A percentile compares a stretch with the other conserved stretches of the same genome.
Conservation (phyloP, 2,329 filamentous ascomycete genomes). For the Setomelanomma holmii region DNA sequence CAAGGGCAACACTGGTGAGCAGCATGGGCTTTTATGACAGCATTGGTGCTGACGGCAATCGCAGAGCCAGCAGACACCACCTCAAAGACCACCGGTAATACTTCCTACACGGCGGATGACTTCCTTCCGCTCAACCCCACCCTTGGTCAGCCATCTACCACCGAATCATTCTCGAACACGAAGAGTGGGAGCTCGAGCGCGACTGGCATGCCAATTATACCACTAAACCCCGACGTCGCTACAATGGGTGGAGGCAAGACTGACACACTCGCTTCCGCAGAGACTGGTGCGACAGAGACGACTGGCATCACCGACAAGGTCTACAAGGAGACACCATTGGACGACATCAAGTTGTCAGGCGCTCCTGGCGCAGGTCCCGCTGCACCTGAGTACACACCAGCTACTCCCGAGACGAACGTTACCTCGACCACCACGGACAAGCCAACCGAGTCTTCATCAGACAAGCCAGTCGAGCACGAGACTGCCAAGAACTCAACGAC, state of each 20-base stretch:
- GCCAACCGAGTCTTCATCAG: background rate
- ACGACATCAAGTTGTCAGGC: slow-evolving; percentile 30
- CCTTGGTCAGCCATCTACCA: slow-evolving; percentile 7
- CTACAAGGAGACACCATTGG: slow-evolving; percentile 38
- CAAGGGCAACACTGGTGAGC: slow-evolving; percentile 72
- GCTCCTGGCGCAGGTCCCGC: slow-evolving; percentile 26
- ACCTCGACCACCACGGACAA: slow-evolving; percentile 8
- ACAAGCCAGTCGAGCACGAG: background rate
- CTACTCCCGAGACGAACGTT: slow-evolving; percentile 2
- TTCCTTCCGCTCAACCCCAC: slow-evolving; percentile 25
- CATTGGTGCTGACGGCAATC: too few relatives aligned
- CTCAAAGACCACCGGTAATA: slow-evolving; percentile 2
- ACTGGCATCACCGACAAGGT: slow-evolving; percentile 33
- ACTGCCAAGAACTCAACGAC: background rate
- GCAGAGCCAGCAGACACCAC: slow-evolving; percentile 9
- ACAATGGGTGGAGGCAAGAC: slow-evolving; percentile 11
- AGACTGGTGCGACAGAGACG: slow-evolving; percentile 38
- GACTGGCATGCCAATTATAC: slow-evolving; percentile 21
- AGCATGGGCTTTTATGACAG: background rate
- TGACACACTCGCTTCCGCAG: slow-evolving; percentile 24
- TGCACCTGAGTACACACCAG: slow-evolving; percentile 19
- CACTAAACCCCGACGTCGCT: slow-evolving; percentile 25
- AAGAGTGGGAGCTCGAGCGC: slow-evolving; percentile 21
- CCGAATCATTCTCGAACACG: slow-evolving; percentile 12
- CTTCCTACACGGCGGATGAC: slow-evolving; percentile 7